A percentile compares a stretch with the other conserved stretches of the same genome.
Conservation (phyloP, 371 early-diverging fungal genomes). For the Blastocladiella emersonii region DNA sequence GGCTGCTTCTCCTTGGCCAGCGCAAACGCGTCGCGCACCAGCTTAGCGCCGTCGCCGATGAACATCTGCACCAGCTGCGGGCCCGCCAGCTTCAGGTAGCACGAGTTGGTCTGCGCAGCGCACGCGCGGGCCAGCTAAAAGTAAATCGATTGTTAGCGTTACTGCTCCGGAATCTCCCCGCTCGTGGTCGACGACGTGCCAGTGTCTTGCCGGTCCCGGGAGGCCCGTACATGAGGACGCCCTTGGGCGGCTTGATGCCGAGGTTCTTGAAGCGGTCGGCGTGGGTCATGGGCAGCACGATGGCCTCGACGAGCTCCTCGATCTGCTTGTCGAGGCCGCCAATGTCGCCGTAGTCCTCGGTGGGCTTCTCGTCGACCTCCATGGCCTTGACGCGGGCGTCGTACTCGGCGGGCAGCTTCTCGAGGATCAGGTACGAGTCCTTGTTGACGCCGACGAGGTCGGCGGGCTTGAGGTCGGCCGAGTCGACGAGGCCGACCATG, state of each 20-base stretch:
- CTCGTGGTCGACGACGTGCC: no score
- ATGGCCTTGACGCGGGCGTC: conserved; percentile 99
- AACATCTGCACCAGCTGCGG: conserved; percentile 99
- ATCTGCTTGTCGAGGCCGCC: conserved; percentile 99
- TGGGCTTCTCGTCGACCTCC: conserved; percentile 99
- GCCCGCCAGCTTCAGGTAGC: conserved; percentile 93
- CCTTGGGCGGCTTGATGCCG: conserved; percentile 98
- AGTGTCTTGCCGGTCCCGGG: conserved; percentile 74
- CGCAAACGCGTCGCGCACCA: conserved; percentile 97
- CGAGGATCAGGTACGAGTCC: conserved; percentile 96
- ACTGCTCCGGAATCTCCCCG: conserved; percentile 59
- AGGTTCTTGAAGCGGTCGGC: conserved; percentile 91
- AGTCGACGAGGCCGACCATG: conserved; percentile 94
- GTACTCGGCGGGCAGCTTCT: conserved; percentile 96
- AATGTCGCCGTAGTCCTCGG: conserved; percentile 97
- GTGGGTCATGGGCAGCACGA: conserved; percentile 97
- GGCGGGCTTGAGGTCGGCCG: conserved; percentile 86
- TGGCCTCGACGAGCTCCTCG: conserved; percentile 97
- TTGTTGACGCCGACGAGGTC: conserved; percentile 99
- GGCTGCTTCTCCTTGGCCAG: conserved; percentile 98
- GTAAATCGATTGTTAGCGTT: no score
- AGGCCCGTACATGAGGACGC: conserved; percentile 51
- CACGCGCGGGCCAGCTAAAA: conserved; percentile 98
- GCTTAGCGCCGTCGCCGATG: conserved; percentile 98
- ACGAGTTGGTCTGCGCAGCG: conserved; percentile 94